Evolutionary conservation across 129 eudicot genomes (phyloP), one percentile per base, ranked within the genome.

Genomic region (Flaveria linearis): DNA sequence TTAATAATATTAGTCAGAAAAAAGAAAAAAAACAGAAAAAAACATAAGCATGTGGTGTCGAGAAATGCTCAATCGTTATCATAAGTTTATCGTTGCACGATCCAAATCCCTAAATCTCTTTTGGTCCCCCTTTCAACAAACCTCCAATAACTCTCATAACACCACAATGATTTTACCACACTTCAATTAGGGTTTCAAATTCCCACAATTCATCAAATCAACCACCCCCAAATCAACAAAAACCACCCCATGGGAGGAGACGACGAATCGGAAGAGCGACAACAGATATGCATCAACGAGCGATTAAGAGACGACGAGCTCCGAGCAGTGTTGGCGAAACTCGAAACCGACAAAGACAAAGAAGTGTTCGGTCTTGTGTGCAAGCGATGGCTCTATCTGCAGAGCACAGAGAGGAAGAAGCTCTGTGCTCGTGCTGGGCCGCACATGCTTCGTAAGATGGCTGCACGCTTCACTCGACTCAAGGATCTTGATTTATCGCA

Each of bases 381-480:
- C 81, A 95, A 95, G 80, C 57, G 91, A 71, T 95, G 99, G 99
- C 94, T 95, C 17, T 76, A 69, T 75, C 52, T 95, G 1, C 99
- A 95, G 85, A 95, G 97, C 74, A 87, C 96, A 6, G 90, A 95
- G 63, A 66, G 96, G 81, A 87, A 76, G 87, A 87, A 84, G 83
- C 93, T 95, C 33, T 89, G 89, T 53, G 97, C 87, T 16, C 99
- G 99, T 18, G 97, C 99, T 17, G 99, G 99, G 17, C 97, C 94
- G 10, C 96, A 89, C 81, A 91, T 95, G 97, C 96, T 95, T 69
- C 81, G 85, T 0, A 89, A 84, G 53, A 77, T 95, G 83, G 92
- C 99, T 33, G 93, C 93, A 16, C 88, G 99, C 2, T 95, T 95
- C 86, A 82, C 90, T 42, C 83, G 84, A 18, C 71, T 95, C 33